Base-by-base conservation (phyloP, 371 early-diverging fungal genomes). In the Blakeslea trispora region DNA sequence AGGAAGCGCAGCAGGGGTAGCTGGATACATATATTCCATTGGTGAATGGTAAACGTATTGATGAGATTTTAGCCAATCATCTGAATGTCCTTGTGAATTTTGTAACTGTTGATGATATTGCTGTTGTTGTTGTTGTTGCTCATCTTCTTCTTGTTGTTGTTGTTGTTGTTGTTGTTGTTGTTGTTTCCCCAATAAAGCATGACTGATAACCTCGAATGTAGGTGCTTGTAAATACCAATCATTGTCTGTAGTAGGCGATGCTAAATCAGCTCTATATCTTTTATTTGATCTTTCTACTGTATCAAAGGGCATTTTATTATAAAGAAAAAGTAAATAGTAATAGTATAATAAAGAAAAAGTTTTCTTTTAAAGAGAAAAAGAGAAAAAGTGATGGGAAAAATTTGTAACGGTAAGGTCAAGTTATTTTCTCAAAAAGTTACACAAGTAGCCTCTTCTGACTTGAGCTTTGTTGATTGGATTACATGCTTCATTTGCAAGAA, bases 201-300 rank as follows among this genome's bases (percentile, higher is more conserved):
- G 45, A 46, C 50, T 39, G 39, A 28, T 18, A 17, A 54, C 42
- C 51, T 39, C 28, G 50, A 50, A 54, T 35, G 54, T 50, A 14
- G 50, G 37, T 17, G 43, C 2, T 31, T 60, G 54, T 50, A 54
- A 57, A 37, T 57, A 57, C 66, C 63, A 62, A 23, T 62, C 61
- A 39, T 53, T 53, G 22, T 57, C 55, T 13, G 57, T 55, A 32
- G 61, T 37, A 41, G 32, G 18, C n/a, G 54, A 22, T 24, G 45
- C 23, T 39, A 48, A 46, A 56, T 45, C 40, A 3, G 61, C 61
- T 49, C 63, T 50, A 34, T 59, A 47, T 50, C 67, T 46, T 52
- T 67, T 67, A 47, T 32, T 31, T 44, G 59, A 58, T 63, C 68
- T 59, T 37, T 67, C 60, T 49, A 62, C 46, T 53, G 63, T 67